Conservation (phyloP, 2,329 filamentous ascomycete species). For the Cytospora schulzeri region DNA sequence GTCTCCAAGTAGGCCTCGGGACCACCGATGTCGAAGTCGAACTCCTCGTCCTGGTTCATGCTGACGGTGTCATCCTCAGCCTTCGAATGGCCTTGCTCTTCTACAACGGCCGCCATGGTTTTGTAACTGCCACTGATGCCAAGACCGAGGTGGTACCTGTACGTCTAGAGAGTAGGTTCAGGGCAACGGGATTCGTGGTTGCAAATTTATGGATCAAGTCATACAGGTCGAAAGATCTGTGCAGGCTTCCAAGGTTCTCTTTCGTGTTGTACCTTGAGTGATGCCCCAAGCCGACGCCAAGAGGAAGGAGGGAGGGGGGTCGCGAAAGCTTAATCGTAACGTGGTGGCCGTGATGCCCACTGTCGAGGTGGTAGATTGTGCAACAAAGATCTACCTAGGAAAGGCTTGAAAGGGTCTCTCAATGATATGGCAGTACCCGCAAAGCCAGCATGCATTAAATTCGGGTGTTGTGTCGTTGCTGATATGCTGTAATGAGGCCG, state of each 20-base stretch:
- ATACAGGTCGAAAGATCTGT: neutral
- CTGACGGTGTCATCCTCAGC: conserved; percentile 27
- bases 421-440: neutral
- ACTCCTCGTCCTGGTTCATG: conserved; percentile 32
- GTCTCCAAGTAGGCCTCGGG: conserved; percentile 28
- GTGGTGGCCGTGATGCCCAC: neutral
- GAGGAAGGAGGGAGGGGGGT: neutral
- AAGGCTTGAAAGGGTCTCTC: neutral
- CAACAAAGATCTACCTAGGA: neutral
- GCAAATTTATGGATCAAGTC: neutral
- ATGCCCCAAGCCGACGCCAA: neutral
- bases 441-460: neutral
- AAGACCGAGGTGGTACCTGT: neutral
- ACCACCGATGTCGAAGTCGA: conserved; percentile 37
- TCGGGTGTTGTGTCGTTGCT: neutral
- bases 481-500: neutral
- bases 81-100: conserved; percentile 17
- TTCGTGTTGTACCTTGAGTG: neutral
- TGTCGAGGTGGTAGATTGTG: too few relatives aligned
- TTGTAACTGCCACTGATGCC: neutral
- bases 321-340: neutral
- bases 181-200: neutral
- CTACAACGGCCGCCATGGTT: conserved; percentile 30
- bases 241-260: conserved; percentile 7
- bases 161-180: neutral